Evolutionary conservation across 495 filamentous ascomycete genomes (phyloP).

Genomic region (Penicillium silybi): DNA sequence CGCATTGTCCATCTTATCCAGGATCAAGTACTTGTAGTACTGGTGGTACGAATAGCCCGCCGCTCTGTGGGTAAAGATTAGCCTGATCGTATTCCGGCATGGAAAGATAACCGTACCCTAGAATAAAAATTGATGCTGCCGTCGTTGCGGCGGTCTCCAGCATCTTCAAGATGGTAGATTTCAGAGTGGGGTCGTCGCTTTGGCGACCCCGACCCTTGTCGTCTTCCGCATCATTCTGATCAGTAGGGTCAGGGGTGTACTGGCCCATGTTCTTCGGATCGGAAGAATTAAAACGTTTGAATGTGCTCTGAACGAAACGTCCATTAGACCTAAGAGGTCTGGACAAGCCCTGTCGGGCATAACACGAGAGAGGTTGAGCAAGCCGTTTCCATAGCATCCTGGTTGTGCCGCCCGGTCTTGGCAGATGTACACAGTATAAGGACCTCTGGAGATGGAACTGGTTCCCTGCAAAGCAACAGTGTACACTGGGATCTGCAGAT

Average conservation of each 20-base stretch:
- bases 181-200: slow-evolving; percentile 33
- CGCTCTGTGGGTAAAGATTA: slow-evolving; percentile 37
- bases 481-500: slow-evolving; percentile 1
- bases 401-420: not conserved
- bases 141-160: slow-evolving; percentile 83
- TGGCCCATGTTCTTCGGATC: slow-evolving; percentile 25
- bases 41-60: slow-evolving; percentile 81
- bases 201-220: slow-evolving; percentile 17
- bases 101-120: slow-evolving; percentile 59
- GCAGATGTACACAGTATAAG: not conserved
- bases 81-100: not conserved
- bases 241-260: slow-evolving; percentile 27
- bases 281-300: slow-evolving; percentile 26
- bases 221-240: slow-evolving; percentile 33
- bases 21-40: slow-evolving; percentile 84
- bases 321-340: slow-evolving; percentile 9
- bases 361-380: slow-evolving; percentile 18
- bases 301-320: slow-evolving; percentile 4
- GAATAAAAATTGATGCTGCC: slow-evolving; percentile 74
- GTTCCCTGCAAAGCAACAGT: not conserved
- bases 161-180: slow-evolving; percentile 66
- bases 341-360: slow-evolving; percentile 18
- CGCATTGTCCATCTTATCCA: slow-evolving; percentile 90
- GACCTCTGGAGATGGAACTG: not conserved
- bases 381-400: slow-evolving; percentile 23